Evolutionary conservation across 306 rosid species (phyloP), one percentile per base, ranked within the genome.

Genomic region (Pyrus communis): DNA sequence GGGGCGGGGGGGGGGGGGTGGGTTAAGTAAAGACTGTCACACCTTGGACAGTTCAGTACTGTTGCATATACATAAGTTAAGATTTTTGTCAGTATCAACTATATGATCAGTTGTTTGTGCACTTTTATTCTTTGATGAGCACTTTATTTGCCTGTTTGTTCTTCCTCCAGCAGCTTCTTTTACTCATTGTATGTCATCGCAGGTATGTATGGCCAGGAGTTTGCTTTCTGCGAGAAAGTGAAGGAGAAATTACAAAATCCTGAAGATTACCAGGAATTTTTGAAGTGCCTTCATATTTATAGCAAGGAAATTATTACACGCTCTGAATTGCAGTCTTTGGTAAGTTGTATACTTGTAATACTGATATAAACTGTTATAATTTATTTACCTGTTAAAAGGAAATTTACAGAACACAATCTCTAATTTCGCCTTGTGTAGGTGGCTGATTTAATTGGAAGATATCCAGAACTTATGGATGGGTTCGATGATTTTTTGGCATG

Each of bases 281-380:
- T 96, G 96, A 92, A 86, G 89, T 93, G 98, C 74, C 89, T 96
- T 67, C 98, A 96, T 86, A 96, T 96, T 74, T 93, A 91, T 83
- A 89, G 94, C 96, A 91, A 84, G 89, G 98, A 93, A 78, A 96
- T 96, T 83, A 96, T 96, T 78, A 91, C 96, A 40, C 85, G 93
- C 61, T 79, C 88, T 65, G 98, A 96, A 76, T 83, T 96, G 88
- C 93, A 92, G 75, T 74, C 96, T 79, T 79, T 96, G 99, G 99
- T 96, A 92, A 69, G 90, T 40, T 52, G 28, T 57, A 6, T 57
- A 15, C 70, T 14, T 60, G 42, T 45, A 28, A 27, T 38, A 14
- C 17, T 12, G 18, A 22, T 71, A 10, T 58, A 22, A 60, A 38
- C 25, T 55, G 74, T 66, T 38, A 10, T 28, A 13, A 38, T 74